Conservation (phyloP, 352 stramenopile species). For the Pythium brachiatum region DNA sequence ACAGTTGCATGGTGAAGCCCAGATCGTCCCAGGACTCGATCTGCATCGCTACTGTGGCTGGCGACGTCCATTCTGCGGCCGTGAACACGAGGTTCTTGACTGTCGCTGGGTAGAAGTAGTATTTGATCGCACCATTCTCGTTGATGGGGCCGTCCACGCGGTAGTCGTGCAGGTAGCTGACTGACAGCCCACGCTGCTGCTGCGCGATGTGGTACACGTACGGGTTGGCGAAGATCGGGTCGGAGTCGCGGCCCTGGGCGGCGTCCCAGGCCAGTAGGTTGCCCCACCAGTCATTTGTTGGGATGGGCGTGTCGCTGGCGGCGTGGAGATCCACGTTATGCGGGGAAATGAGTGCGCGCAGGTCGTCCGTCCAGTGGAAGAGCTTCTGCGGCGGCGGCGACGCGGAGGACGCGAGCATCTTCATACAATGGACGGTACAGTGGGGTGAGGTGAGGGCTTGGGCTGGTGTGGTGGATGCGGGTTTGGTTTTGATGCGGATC, state of each 20-base stretch:
- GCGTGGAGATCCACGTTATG: slow-evolving; percentile 34
- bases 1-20: slow-evolving; percentile 52
- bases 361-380: slow-evolving; percentile 47
- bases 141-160: slow-evolving; percentile 61
- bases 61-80: slow-evolving; percentile 39
- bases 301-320: slow-evolving; percentile 37
- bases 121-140: slow-evolving; percentile 80
- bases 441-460: too few species aligned
- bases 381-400: slow-evolving; percentile 30
- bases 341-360: slow-evolving; percentile 51
- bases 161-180: slow-evolving; percentile 77
- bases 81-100: slow-evolving; percentile 79
- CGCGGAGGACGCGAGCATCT: slow-evolving; percentile 17
- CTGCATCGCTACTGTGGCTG: slow-evolving; percentile 22
- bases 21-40: slow-evolving; percentile 80
- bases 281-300: slow-evolving; percentile 85
- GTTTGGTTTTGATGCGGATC: background rate
- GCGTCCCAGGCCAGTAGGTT: slow-evolving; percentile 70
- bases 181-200: slow-evolving; percentile 49
- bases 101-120: slow-evolving; percentile 75
- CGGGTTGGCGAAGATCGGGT: slow-evolving; percentile 67
- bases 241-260: slow-evolving; percentile 40
- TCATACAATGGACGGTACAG: too few species aligned
- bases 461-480: too few species aligned
- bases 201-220: slow-evolving; percentile 67